These are phyloP conservation scores for Carex scoparia DNA, from an alignment of 176 grass and related monocot species.

Conservation along the genomic window DNA sequence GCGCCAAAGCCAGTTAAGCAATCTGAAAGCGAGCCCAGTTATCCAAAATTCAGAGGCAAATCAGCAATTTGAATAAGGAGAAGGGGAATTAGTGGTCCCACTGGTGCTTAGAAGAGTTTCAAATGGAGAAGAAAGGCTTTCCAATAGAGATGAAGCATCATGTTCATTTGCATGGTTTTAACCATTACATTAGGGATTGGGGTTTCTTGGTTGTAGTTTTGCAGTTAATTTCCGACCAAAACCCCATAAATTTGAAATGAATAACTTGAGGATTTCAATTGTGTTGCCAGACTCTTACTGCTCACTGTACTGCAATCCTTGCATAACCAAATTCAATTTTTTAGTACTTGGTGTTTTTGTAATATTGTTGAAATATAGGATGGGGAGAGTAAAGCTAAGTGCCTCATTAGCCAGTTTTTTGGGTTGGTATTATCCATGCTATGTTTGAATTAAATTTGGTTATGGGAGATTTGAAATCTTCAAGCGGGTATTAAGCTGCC, in stretches of 20 bases:
- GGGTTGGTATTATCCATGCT: background rate
- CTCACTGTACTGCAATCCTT: constrained; percentile 25
- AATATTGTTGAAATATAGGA: constrained; percentile 3
- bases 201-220: background rate
- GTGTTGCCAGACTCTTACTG: background rate
- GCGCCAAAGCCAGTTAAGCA: constrained; percentile 10
- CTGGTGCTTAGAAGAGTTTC: background rate
- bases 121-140: constrained; percentile 19
- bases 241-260: background rate
- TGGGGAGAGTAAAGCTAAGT: background rate
- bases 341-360: background rate
- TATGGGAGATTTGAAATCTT: constrained; percentile 10
- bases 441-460: background rate
- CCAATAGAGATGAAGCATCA: background rate
- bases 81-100: background rate
- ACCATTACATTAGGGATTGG: background rate
- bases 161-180: background rate
- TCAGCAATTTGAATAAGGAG: background rate
- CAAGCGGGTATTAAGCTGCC: background rate
- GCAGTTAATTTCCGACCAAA: background rate
- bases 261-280: background rate
- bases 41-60: constrained; percentile 18
- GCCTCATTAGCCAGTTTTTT: constrained; percentile 8
- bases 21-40: constrained; percentile 15
- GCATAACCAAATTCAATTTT: constrained; percentile 9